These are phyloP conservation scores for Lathyrus tuberosus DNA, from an alignment of 306 rosid species.

Conservation along the genomic window DNA sequence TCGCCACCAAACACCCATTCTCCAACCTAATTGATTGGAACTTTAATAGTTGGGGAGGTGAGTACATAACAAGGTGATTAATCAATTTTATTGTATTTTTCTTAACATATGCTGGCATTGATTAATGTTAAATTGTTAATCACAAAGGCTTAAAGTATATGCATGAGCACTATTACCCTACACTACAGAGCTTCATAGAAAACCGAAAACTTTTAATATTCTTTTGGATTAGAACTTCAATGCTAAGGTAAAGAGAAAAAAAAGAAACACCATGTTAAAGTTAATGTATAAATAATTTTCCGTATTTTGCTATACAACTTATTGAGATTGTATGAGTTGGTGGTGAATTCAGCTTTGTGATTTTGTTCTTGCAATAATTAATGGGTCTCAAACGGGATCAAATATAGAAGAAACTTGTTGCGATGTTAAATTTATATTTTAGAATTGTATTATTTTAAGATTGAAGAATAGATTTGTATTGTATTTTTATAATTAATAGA, in stretches of 20 bases:
- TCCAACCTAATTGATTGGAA: no score
- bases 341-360: conserved; percentile 73
- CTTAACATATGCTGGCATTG: conserved; percentile 38
- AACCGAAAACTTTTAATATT: conserved; percentile 98
- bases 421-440: no score
- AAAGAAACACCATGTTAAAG: conserved; percentile 27
- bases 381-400: no score
- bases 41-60: no score
- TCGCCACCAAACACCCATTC: no score
- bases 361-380: no score
- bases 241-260: conserved; percentile 72
- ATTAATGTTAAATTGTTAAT: conserved; percentile 36
- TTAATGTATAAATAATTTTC: conserved; percentile 5
- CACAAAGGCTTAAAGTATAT: conserved; percentile 90
- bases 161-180: conserved; percentile 86
- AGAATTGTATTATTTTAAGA: no score
- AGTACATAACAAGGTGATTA: not conserved
- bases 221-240: conserved; percentile 92
- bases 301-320: conserved; percentile 23
- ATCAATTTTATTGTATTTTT: conserved; percentile 23
- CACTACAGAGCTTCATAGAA: conserved; percentile 96
- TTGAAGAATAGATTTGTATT: no score
- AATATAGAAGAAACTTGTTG: no score
- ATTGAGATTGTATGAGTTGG: conserved; percentile 29
- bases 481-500: no score